Conservation (phyloP, 192 early-diverging fungal species). For the Haplosporangium gracile region DNA sequence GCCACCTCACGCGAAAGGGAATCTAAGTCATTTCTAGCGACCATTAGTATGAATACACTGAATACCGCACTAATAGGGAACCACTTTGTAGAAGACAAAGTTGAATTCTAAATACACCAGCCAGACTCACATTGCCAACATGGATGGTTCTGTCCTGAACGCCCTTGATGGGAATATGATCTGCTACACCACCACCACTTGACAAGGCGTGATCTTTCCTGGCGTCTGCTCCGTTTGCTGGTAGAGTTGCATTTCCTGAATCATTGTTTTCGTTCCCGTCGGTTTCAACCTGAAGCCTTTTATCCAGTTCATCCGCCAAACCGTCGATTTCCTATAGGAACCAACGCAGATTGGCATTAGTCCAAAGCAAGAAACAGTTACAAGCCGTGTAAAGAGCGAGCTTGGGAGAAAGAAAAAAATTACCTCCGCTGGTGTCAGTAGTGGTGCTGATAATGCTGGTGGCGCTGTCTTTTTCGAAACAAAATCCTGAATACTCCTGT, state of each 20-base stretch:
- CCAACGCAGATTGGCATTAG: not conserved
- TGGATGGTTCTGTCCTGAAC: constrained; percentile 66
- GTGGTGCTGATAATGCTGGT: not conserved
- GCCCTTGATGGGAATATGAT: not conserved
- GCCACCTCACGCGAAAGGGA: constrained; percentile 81
- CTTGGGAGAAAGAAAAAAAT: not conserved
- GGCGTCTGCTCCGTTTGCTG: not conserved
- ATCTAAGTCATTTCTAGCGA: constrained; percentile 57
- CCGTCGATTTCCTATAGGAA: not conserved
- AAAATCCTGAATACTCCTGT: constrained; percentile 55
- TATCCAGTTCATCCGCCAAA: constrained; percentile 1
- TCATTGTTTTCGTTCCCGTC: not conserved
- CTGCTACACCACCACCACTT: constrained; percentile 3
- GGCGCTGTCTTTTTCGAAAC: not conserved
- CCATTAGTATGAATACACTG: constrained; percentile 4
- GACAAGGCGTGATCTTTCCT: not conserved
- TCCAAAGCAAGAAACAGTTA: not conserved
- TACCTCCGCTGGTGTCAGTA: not conserved
- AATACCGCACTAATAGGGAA: not conserved
- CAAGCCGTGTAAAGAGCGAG: not conserved
- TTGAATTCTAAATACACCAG: not conserved
- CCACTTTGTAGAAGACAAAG: not conserved
- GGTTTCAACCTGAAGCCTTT: not conserved
- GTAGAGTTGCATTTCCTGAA: not conserved
- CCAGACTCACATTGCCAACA: constrained; percentile 74